phyloP scores from a whole-genome alignment of 768 basidiomycete genomes.

The Exidia glandulosa region DNA sequence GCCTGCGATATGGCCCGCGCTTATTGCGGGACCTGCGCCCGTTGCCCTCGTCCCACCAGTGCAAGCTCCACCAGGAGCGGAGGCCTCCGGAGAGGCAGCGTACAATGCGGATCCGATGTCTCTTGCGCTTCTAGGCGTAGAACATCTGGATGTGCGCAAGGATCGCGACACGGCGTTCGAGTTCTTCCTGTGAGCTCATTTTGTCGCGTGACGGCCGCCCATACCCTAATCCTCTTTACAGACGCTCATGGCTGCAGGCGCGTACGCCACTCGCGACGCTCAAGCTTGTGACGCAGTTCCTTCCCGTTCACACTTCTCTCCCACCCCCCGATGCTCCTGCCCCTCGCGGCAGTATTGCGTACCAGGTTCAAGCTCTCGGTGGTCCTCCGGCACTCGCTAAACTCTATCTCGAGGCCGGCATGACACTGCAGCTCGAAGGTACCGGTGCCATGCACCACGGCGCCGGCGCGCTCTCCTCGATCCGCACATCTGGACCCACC shows the following conservation, averaged over 20 bases:
- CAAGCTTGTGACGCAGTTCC: constrained; percentile 62
- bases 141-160: constrained; percentile 62
- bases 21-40: constrained; percentile 66
- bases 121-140: constrained; percentile 57
- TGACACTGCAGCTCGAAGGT: constrained; percentile 65
- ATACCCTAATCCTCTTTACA: constrained; percentile 16
- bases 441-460: constrained; percentile 60
- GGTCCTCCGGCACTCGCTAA: constrained; percentile 57
- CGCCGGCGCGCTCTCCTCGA: constrained; percentile 57
- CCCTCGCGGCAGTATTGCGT: constrained; percentile 41
- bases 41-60: constrained; percentile 44
- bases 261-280: constrained; percentile 67
- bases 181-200: constrained; percentile 51
- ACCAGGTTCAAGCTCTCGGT: constrained; percentile 58
- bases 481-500: constrained; percentile 30
- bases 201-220: background rate
- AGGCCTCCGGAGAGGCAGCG: constrained; percentile 41
- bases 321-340: constrained; percentile 23
- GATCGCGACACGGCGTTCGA: constrained; percentile 72
- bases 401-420: constrained; percentile 67
- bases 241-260: constrained; percentile 74
- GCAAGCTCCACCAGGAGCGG: constrained; percentile 38
- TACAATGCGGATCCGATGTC: constrained; percentile 87
- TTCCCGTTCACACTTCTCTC: constrained; percentile 38
- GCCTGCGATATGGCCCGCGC: constrained; percentile 72